Conservation (phyloP, 2,329 filamentous ascomycete species). For the Pestalotiopsis sp. region DNA sequence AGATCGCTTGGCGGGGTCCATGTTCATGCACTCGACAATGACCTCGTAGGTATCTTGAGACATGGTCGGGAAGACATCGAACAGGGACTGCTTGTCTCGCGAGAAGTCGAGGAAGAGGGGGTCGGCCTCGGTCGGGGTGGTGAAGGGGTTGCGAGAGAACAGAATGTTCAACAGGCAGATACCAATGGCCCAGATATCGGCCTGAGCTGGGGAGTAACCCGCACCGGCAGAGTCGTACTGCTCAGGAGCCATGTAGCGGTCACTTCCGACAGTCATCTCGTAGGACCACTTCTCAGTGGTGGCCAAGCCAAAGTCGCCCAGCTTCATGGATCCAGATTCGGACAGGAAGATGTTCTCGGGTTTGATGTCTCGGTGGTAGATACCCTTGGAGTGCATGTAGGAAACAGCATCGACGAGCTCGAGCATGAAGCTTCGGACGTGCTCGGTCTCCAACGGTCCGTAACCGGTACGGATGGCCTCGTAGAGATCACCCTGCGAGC, state of each 20-base stretch:
- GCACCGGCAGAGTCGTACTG: slow-evolving; percentile 88
- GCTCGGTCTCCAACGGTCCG: slow-evolving; percentile 90
- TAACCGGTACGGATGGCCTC: slow-evolving; percentile 90
- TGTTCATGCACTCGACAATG: slow-evolving; percentile 83
- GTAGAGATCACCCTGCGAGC: slow-evolving; percentile 92
- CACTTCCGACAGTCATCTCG: slow-evolving; percentile 92
- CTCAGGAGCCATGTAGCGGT: slow-evolving; percentile 98
- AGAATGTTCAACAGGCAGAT: slow-evolving; percentile 96
- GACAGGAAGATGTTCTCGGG: slow-evolving; percentile 98
- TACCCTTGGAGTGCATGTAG: slow-evolving; percentile 86
- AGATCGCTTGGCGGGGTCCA: slow-evolving; percentile 89
- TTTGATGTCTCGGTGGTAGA: slow-evolving; percentile 98
- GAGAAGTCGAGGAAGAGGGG: slow-evolving; percentile 92
- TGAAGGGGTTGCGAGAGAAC: slow-evolving; percentile 96
- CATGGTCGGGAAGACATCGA: slow-evolving; percentile 98
- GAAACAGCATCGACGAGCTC: slow-evolving; percentile 88
- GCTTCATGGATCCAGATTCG: slow-evolving; percentile 85
- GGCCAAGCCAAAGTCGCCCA: slow-evolving; percentile 94
- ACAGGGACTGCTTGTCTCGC: slow-evolving; percentile 90
- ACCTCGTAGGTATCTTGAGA: slow-evolving; percentile 97
- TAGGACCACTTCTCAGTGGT: slow-evolving; percentile 89
- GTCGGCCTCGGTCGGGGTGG: slow-evolving; percentile 86
- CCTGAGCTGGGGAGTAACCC: slow-evolving; percentile 90
- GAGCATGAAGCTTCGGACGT: slow-evolving; percentile 96
- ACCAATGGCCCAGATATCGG: slow-evolving; percentile 96